phyloP scores from a whole-genome alignment of 2,329 filamentous ascomycete genomes.

The Fusarium poae region DNA sequence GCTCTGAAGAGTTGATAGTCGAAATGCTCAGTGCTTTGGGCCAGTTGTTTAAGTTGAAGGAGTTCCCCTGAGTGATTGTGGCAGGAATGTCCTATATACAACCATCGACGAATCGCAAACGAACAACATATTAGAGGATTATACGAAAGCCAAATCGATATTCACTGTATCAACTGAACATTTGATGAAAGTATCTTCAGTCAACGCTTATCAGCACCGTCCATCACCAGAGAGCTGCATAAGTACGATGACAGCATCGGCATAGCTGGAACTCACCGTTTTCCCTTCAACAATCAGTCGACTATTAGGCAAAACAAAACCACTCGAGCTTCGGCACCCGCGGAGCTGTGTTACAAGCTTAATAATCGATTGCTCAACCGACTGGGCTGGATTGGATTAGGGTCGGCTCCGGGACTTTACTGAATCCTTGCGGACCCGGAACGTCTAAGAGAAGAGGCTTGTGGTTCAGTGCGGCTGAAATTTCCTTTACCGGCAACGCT shows the following conservation, averaged over 20 bases:
- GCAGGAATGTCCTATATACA: conserved; percentile 16
- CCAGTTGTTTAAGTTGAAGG: conserved; percentile 42
- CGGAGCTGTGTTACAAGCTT: conserved; percentile 10
- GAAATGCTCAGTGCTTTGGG: conserved; percentile 11
- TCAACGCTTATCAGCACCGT: not conserved
- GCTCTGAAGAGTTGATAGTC: conserved; percentile 27
- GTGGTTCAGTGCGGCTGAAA: conserved; percentile 30
- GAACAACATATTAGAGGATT: conserved; percentile 4
- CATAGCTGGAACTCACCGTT: conserved; percentile 11
- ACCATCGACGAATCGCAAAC: conserved; percentile 13
- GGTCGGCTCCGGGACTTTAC: conserved; percentile 28
- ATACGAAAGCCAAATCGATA: not conserved
- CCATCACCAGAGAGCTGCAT: conserved; percentile 3
- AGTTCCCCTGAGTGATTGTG: conserved; percentile 31
- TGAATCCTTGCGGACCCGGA: conserved; percentile 16
- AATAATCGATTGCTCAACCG: conserved; percentile 2
- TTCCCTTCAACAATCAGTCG: not conserved
- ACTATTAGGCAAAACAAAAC: not conserved
- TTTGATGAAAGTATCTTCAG: conserved; percentile 5
- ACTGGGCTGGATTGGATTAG: conserved; percentile 11
- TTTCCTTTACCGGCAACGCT: conserved; percentile 20
- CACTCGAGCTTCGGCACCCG: not conserved
- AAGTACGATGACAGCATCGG: not conserved
- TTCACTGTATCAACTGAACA: not conserved
- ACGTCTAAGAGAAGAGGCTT: conserved; percentile 16